A percentile compares a stretch with the other conserved stretches of the same genome.
Evolutionary conservation across 2,329 filamentous ascomycete genomes (phyloP).

Genomic region (Coniella lustricola): DNA sequence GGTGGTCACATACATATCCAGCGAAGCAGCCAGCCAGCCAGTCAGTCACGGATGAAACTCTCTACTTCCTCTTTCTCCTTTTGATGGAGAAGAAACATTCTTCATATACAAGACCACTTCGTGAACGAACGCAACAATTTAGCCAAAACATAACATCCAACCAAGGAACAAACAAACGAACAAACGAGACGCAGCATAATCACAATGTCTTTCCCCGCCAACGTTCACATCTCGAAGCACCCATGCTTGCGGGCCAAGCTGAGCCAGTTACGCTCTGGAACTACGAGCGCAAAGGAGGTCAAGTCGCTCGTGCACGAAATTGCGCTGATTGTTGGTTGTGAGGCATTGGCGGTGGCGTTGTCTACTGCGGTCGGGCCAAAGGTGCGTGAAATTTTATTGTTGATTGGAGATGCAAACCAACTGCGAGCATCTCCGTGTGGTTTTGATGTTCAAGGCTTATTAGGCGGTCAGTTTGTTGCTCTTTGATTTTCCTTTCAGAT

Average conservation of each 20-base stretch:
- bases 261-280: slow-evolving; percentile 73
- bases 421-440: neutral
- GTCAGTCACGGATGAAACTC: too few species aligned
- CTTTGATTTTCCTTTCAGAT: too few species aligned
- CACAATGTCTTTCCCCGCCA: slow-evolving; percentile 41
- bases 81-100: too few species aligned
- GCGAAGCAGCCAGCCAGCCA: too few species aligned
- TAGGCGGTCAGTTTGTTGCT: too few species aligned
- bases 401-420: neutral
- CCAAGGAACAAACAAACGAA: neutral
- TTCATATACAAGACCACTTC: too few species aligned
- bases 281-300: slow-evolving; percentile 65
- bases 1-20: too few species aligned
- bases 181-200: neutral
- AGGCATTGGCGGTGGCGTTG: slow-evolving; percentile 65
- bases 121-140: too few species aligned
- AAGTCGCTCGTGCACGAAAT: slow-evolving; percentile 83
- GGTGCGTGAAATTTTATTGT: slow-evolving; percentile 38
- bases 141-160: too few species aligned
- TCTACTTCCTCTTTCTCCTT: too few species aligned
- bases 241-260: slow-evolving; percentile 85
- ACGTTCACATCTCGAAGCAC: slow-evolving; percentile 74
- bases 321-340: slow-evolving; percentile 70
- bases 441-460: too few species aligned
- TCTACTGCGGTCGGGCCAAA: slow-evolving; percentile 51